These are phyloP conservation scores for Citrullus colocynthis DNA, from an alignment of 306 rosid species.

Conservation along the genomic window DNA sequence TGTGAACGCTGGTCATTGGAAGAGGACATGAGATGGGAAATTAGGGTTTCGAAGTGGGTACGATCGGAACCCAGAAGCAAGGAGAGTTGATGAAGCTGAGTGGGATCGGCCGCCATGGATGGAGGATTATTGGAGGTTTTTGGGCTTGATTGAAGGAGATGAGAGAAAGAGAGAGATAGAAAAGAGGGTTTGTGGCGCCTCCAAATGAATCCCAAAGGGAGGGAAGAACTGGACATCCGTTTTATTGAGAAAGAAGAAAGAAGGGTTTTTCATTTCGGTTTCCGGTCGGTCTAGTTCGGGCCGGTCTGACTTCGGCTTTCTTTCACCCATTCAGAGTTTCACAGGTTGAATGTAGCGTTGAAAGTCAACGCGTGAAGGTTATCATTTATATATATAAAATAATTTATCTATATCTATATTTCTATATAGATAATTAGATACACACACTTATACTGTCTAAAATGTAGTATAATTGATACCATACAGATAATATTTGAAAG, in stretches of 20 bases:
- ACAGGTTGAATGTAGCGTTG: too few species aligned
- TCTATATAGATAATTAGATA: too few species aligned
- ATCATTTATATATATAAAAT: too few species aligned
- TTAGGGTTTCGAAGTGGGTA: slow-evolving; percentile 60
- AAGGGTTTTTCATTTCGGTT: not conserved
- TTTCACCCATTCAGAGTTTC: too few species aligned
- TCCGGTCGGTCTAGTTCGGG: not conserved
- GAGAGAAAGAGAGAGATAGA: not conserved
- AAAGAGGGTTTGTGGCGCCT: slow-evolving; percentile 1
- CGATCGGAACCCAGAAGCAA: slow-evolving; percentile 80
- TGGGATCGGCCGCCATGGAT: slow-evolving; percentile 59
- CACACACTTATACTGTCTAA: too few species aligned
- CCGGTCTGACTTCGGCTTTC: not conserved
- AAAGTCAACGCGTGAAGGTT: too few species aligned
- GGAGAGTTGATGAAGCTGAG: slow-evolving; percentile 76
- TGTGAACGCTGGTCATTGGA: slow-evolving; percentile 82
- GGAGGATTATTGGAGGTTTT: slow-evolving; percentile 3
- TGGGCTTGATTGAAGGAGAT: not conserved
- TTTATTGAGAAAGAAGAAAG: not conserved
- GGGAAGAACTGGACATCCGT: not conserved
- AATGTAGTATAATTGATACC: too few species aligned
- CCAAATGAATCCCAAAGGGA: not conserved
- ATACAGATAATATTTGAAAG: too few species aligned
- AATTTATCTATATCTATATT: too few species aligned
- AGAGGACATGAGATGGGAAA: slow-evolving; percentile 86